Conservation (phyloP, 2,329 filamentous ascomycete genomes). For the Domatiomyces catenatus region DNA sequence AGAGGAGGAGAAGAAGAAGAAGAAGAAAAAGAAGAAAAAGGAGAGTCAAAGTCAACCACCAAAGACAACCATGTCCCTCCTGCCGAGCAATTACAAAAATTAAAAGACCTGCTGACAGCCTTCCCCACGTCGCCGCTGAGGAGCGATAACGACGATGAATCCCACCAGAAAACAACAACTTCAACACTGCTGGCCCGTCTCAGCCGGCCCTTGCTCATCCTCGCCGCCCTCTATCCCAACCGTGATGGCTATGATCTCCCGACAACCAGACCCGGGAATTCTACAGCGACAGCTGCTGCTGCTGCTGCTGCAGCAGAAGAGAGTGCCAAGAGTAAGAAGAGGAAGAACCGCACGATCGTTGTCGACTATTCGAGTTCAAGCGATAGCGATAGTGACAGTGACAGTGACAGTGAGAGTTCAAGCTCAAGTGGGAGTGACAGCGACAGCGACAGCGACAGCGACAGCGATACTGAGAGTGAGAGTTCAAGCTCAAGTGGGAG, state of each 20-base stretch:
- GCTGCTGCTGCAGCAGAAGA: conserved; percentile 4
- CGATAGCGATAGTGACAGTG: conserved; percentile 27
- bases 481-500: conserved; percentile 11
- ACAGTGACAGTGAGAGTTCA: conserved; percentile 21
- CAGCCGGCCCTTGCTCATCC: conserved; percentile 2
- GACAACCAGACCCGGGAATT: not conserved
- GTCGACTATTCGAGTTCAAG: conserved; percentile 20
- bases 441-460: conserved; percentile 21
- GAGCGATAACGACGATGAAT: not conserved
- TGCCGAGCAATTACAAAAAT: not conserved
- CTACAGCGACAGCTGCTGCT: conserved; percentile 3
- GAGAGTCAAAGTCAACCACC: not conserved
- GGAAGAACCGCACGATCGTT: conserved; percentile 28
- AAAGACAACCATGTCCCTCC: too few species aligned
- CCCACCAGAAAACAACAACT: too few species aligned
- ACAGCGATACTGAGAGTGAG: conserved; percentile 24
- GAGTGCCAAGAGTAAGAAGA: conserved; percentile 22
- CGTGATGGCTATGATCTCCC: conserved; percentile 3
- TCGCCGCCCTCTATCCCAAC: conserved; percentile 16
- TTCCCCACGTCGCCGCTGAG: not conserved
- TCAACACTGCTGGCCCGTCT: not conserved
- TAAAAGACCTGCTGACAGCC: not conserved
- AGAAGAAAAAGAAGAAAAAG: not conserved
- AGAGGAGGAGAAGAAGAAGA: not conserved
- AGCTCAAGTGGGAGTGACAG: conserved; percentile 7